These are phyloP conservation scores for Aspergillus pseudonomiae DNA, from an alignment of 2,329 filamentous ascomycete genomes.

Conservation along the genomic window DNA sequence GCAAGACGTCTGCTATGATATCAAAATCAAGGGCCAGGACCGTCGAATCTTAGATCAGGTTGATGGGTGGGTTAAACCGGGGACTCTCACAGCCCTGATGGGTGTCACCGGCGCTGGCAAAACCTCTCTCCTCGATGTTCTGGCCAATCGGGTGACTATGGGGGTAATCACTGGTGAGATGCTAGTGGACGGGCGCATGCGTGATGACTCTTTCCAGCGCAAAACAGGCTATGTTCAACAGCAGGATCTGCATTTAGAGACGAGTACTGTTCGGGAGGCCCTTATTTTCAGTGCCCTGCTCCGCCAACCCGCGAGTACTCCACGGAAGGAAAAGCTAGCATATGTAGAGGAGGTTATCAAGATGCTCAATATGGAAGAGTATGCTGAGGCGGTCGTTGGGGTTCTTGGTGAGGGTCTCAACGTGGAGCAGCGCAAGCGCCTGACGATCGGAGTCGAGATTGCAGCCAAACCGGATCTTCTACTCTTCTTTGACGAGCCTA, in stretches of 20 bases:
- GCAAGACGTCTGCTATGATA: constrained; percentile 80
- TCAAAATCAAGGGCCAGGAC: constrained; percentile 73
- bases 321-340: constrained; percentile 73
- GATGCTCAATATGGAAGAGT: constrained; percentile 83
- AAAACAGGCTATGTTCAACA: constrained; percentile 68
- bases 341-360: constrained; percentile 90
- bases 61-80: constrained; percentile 90
- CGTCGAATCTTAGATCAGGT: constrained; percentile 80
- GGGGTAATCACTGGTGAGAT: constrained; percentile 84
- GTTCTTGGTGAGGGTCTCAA: constrained; percentile 75
- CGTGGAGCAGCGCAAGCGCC: constrained; percentile 67
- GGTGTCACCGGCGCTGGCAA: constrained; percentile 88
- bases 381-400: constrained; percentile 85
- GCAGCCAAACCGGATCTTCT: constrained; percentile 85
- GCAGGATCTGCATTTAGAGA: constrained; percentile 83
- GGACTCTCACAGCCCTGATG: constrained; percentile 86
- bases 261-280: constrained; percentile 83
- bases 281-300: constrained; percentile 82
- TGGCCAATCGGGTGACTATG: constrained; percentile 82
- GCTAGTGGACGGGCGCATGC: constrained; percentile 71
- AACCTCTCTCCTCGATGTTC: constrained; percentile 81
- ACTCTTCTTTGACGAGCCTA: constrained; percentile 90
- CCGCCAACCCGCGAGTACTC: constrained; percentile 74
- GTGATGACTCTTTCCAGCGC: constrained; percentile 72
- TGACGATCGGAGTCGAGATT: constrained; percentile 91